Conservation (phyloP, 306 rosid species). For the Vigna unguiculata region DNA sequence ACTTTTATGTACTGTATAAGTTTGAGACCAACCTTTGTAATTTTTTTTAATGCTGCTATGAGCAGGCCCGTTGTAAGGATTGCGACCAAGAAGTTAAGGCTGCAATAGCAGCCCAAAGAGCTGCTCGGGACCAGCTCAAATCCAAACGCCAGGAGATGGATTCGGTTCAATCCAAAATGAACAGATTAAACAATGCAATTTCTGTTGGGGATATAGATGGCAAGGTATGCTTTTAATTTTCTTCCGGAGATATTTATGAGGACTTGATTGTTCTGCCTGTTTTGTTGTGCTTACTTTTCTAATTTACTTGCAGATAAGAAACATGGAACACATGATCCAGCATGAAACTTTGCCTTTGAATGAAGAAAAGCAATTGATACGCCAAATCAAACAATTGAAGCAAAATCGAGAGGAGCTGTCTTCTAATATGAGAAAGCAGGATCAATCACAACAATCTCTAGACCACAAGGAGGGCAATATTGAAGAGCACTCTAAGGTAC, state of each 20-base stretch:
- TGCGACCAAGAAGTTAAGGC: conserved; percentile 55
- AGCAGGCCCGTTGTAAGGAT: conserved; percentile 65
- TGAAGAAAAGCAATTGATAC: conserved; percentile 81
- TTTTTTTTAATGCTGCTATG: conserved; percentile 45
- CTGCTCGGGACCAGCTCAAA: conserved; percentile 65
- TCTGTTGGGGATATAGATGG: conserved; percentile 74
- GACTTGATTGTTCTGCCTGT: conserved; percentile 30
- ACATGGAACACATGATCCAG: conserved; percentile 73
- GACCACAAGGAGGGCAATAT: conserved; percentile 61
- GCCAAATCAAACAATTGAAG: conserved; percentile 79
- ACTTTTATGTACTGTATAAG: background rate
- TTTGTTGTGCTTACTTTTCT: conserved; percentile 33
- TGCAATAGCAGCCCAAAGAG: conserved; percentile 61
- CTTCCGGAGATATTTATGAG: conserved; percentile 22
- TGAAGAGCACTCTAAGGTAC: conserved; percentile 72
- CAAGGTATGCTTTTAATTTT: conserved; percentile 58
- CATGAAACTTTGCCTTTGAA: conserved; percentile 84
- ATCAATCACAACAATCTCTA: conserved; percentile 61
- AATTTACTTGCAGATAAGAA: conserved; percentile 62
- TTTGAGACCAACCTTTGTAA: conserved; percentile 31
- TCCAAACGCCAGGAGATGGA: conserved; percentile 80
- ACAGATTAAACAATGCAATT: conserved; percentile 70
- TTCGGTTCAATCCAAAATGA: conserved; percentile 63
- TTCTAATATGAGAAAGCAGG: conserved; percentile 62
- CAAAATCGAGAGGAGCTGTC: conserved; percentile 76